phyloP scores from a whole-genome alignment of 345 rosid genomes.

The Theobroma cacao region DNA sequence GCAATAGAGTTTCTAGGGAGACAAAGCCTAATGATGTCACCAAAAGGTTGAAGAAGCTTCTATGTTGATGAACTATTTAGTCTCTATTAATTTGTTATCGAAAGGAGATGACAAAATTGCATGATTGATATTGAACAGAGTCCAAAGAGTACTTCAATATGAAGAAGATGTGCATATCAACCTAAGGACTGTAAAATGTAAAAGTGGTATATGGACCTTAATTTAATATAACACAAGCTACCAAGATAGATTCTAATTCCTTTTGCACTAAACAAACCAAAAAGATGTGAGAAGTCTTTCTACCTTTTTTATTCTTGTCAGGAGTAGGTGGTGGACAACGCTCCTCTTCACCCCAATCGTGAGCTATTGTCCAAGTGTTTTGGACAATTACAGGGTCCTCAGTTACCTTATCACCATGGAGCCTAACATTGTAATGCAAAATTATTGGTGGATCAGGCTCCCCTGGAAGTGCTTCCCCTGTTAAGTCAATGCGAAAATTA shows the following conservation, averaged over 20 bases:
- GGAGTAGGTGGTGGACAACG: conserved; percentile 88
- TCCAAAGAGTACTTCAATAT: background rate
- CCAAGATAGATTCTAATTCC: background rate
- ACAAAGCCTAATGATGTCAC: background rate
- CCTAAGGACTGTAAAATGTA: background rate
- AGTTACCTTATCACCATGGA: conserved; percentile 88
- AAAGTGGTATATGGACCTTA: background rate
- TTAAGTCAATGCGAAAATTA: conserved; percentile 76
- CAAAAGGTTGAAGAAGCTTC: background rate
- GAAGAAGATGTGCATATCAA: background rate
- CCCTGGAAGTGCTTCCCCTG: conserved; percentile 95
- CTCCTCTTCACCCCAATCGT: conserved; percentile 97
- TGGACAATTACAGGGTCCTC: conserved; percentile 98
- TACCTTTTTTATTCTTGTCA: conserved; percentile 76
- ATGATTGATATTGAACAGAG: background rate
- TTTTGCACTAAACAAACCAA: background rate
- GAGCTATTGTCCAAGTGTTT: conserved; percentile 91
- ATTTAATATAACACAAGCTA: conserved; percentile 2
- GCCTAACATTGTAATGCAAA: conserved; percentile 94
- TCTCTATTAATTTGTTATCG: background rate
- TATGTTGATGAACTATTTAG: background rate
- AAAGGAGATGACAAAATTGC: background rate
- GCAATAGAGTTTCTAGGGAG: background rate
- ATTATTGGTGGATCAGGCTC: conserved; percentile 98
- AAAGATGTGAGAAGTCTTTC: background rate